A percentile compares a stretch with the other conserved stretches of the same genome.
Evolutionary conservation across 495 filamentous ascomycete genomes (phyloP).

Genomic region (Chaetomium tenue): DNA sequence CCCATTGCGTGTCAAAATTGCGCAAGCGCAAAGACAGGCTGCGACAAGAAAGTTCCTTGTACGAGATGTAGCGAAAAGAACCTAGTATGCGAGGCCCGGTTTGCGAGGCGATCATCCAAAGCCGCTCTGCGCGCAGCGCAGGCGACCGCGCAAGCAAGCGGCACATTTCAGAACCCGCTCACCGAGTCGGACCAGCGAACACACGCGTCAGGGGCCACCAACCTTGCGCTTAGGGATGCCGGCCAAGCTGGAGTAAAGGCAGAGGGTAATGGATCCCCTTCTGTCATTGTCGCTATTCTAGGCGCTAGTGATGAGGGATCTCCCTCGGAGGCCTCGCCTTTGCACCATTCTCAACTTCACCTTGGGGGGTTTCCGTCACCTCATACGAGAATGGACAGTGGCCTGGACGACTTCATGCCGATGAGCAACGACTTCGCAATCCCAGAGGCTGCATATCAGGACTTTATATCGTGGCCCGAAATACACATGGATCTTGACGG

Average conservation of each 20-base stretch:
- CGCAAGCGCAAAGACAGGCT: constrained; percentile 63
- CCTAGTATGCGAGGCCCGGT: constrained; percentile 54
- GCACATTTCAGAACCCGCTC: constrained; percentile 24
- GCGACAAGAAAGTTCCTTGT: constrained; percentile 64
- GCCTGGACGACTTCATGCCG: constrained; percentile 40
- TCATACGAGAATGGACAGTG: constrained; percentile 31
- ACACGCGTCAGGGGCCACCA: constrained; percentile 30
- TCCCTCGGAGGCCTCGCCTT: constrained; percentile 33
- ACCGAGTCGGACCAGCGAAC: constrained; percentile 27
- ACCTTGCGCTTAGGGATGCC: constrained; percentile 43
- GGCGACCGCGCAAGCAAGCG: constrained; percentile 31
- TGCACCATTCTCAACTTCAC: constrained; percentile 34
- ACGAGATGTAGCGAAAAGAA: constrained; percentile 57
- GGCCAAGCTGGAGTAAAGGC: constrained; percentile 30
- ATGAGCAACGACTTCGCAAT: constrained; percentile 32
- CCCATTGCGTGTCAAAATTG: constrained; percentile 60
- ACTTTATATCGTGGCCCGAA: constrained; percentile 39
- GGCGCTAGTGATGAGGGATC: constrained; percentile 33
- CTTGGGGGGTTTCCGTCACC: constrained; percentile 39
- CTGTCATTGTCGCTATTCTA: constrained; percentile 28
- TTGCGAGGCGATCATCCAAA: constrained; percentile 57
- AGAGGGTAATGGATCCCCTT: constrained; percentile 28
- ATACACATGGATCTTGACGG: constrained; percentile 39
- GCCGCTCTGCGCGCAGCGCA: constrained; percentile 38
- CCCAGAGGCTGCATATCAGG: constrained; percentile 36